Conservation (phyloP, 306 rosid species). For the Carpinus fangiana region DNA sequence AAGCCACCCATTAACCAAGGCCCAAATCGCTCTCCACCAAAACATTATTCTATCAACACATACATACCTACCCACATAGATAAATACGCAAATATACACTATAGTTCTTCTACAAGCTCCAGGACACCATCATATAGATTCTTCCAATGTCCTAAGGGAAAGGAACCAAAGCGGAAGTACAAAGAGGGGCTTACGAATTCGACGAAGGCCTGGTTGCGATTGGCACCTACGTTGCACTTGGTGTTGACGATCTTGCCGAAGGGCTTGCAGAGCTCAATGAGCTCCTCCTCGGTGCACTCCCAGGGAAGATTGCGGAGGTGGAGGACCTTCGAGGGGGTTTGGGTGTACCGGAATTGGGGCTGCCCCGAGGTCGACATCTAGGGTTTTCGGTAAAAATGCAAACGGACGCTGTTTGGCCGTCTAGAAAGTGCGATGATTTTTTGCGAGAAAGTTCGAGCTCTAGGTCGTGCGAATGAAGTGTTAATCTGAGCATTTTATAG, state of each 20-base stretch:
- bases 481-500: not conserved
- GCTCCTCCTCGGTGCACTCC: slow-evolving; percentile 92
- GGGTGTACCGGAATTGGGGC: slow-evolving; percentile 87
- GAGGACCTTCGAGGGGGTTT: slow-evolving; percentile 88
- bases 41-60: not conserved
- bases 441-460: slow-evolving; percentile 15
- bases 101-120: not conserved
- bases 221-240: slow-evolving; percentile 95
- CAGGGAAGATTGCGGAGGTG: slow-evolving; percentile 94
- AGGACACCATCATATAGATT: not conserved
- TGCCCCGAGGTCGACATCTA: slow-evolving; percentile 73
- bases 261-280: slow-evolving; percentile 75
- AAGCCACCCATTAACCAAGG: not conserved
- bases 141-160: not conserved
- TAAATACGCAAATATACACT: not conserved
- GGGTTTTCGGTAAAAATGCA: slow-evolving; percentile 6
- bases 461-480: not conserved
- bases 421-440: slow-evolving; percentile 24
- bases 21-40: not conserved
- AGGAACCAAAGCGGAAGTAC: not conserved
- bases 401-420: slow-evolving; percentile 27
- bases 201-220: slow-evolving; percentile 91
- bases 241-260: slow-evolving; percentile 95
- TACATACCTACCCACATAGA: not conserved
- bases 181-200: slow-evolving; percentile 58